phyloP scores from a whole-genome alignment of 148 eudicot species.

The Chenopodium formosanum region DNA sequence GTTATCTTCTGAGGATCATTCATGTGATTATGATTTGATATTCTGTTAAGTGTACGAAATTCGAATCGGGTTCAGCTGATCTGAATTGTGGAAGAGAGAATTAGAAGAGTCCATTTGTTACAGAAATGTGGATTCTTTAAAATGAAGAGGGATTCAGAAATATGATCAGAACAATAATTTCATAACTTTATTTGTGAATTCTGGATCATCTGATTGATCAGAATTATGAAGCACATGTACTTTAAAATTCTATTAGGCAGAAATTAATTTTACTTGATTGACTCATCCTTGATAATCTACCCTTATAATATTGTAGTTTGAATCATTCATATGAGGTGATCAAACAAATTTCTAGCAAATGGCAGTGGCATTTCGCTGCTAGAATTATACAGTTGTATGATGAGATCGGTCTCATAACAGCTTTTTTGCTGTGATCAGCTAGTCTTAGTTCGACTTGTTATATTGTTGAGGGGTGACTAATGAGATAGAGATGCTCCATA shows the following conservation, averaged over 20 bases:
- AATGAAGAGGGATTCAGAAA: background rate
- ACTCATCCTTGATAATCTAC: no score
- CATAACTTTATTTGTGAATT: background rate
- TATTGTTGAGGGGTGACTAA: no score
- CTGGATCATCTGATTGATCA: background rate
- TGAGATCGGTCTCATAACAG: background rate
- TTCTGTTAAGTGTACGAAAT: background rate
- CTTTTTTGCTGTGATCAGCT: background rate
- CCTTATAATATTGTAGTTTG: background rate
- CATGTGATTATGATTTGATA: background rate
- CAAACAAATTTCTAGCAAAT: background rate
- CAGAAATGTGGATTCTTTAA: no score
- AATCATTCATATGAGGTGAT: background rate
- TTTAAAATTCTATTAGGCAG: no score
- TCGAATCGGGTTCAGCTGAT: background rate
- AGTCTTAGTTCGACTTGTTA: background rate
- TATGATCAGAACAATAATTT: background rate
- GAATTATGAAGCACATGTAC: no score
- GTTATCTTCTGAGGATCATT: background rate
- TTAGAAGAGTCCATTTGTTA: no score
- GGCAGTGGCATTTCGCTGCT: background rate
- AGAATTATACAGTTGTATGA: no score
- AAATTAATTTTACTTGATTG: no score
- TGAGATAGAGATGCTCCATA: no score
- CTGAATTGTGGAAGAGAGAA: background rate